Conservation (phyloP, 2,329 filamentous ascomycete species). For the Aspergillus tanneri region DNA sequence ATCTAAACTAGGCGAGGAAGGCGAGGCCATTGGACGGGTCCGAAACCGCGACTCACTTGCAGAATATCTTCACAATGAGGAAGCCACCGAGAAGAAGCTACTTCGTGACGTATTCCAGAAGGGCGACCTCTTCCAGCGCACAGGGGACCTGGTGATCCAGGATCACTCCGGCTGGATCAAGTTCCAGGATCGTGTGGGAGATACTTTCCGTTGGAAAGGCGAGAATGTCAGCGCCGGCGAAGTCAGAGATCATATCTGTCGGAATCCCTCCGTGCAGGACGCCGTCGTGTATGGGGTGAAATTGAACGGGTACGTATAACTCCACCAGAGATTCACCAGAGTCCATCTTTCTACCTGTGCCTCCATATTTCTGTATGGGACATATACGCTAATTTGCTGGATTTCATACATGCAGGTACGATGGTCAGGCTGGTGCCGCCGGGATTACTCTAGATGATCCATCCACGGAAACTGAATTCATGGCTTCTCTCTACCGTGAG, state of each 20-base stretch:
- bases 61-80: slow-evolving; percentile 44
- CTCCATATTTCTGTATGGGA: too few relatives aligned
- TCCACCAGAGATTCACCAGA: too few relatives aligned
- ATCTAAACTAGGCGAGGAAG: slow-evolving; percentile 41
- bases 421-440: slow-evolving; percentile 51
- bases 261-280: slow-evolving; percentile 42
- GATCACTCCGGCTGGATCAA: slow-evolving; percentile 45
- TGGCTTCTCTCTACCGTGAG: slow-evolving; percentile 36
- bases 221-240: slow-evolving; percentile 51
- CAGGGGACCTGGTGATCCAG: slow-evolving; percentile 46
- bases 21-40: slow-evolving; percentile 48
- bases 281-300: slow-evolving; percentile 49
- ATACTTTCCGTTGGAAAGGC: slow-evolving; percentile 43
- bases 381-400: neutral
- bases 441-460: slow-evolving; percentile 44
- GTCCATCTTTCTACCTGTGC: too few relatives aligned
- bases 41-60: slow-evolving; percentile 40
- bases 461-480: slow-evolving; percentile 37
- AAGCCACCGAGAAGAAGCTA: slow-evolving; percentile 48
- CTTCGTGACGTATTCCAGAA: slow-evolving; percentile 47
- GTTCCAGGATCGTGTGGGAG: slow-evolving; percentile 47
- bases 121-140: slow-evolving; percentile 48
- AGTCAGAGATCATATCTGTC: slow-evolving; percentile 46
- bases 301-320: slow-evolving; percentile 41
- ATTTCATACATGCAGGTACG: slow-evolving; percentile 38